Base-by-base conservation (phyloP, 805 yeast species). In the Yueomyces sp. region DNA sequence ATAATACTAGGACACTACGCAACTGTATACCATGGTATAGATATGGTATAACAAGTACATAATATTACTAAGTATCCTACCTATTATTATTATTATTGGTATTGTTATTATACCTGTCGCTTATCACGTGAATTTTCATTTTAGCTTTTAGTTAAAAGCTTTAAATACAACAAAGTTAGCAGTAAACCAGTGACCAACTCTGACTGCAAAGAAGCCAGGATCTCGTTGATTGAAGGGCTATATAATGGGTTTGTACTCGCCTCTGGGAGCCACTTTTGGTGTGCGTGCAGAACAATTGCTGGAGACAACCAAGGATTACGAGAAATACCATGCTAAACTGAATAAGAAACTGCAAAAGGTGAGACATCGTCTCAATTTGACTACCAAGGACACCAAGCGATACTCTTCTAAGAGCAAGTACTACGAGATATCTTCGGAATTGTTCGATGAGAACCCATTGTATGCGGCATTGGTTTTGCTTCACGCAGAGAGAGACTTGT, bases 401-500 rank as follows among this genome's bases (percentile, higher is more conserved):
- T 82, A 79, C 60, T 55, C 64, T 33, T 57, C 64, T 19, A 72
- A 73, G 47, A 72, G 70, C 30, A 67, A 73, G 50, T 68, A 68
- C 4, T 61, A 73, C 34, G 60, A 64, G 31, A 68, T 83, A 29
- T 53, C 69, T 2, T 44, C 63, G 0, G 77, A 68, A 5, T 73
- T 76, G 45, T 79, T 79, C 49, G 69, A 63, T 4, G 76, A 84
- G 52, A 58, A 61, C 9, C 65, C 71, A 47, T 47, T 61, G 33
- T 76, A 65, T 55, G 90, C 80, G 33, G 67, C 70, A 37, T 62
- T 86, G 28, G 60, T 77, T n/a, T 64, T 87, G 28, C 66, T 77
- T 45, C 71, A 73, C n/a, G 78, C 82, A 1, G 97, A 92, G 61
- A 73, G 95, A 56, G 84, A 85, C 51, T 66, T 57, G 31, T 54